Conservation (phyloP, 768 basidiomycete genomes). For the Suillus bovinus region DNA sequence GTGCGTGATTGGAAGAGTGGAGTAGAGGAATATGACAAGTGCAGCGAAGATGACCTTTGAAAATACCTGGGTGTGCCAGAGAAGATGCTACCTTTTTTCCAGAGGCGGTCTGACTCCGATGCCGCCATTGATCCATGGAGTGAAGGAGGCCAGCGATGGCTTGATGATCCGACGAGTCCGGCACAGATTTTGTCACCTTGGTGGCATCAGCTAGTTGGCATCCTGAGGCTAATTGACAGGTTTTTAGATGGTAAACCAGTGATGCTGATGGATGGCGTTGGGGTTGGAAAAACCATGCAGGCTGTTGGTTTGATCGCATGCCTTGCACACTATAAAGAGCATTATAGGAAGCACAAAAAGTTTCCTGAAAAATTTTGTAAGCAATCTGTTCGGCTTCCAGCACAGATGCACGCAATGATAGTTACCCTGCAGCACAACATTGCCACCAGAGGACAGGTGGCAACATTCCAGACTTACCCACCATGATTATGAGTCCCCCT, state of each 20-base stretch:
- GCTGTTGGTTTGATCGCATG: conserved; percentile 18
- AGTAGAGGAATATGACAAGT: not conserved
- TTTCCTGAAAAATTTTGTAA: not conserved
- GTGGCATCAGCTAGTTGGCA: conserved; percentile 25
- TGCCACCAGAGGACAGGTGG: not conserved
- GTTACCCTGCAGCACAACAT: not conserved
- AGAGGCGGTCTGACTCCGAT: conserved; percentile 1
- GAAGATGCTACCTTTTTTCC: conserved; percentile 10
- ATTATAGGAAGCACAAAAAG: not conserved
- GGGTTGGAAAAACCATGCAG: conserved; percentile 26
- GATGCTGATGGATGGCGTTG: conserved; percentile 26
- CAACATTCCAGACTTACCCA: not conserved
- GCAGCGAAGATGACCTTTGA: conserved; percentile 6
- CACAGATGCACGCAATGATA: not conserved
- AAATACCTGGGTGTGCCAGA: not conserved
- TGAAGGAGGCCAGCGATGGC: conserved; percentile 15
- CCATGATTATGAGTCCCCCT: not conserved
- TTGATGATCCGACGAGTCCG: not conserved
- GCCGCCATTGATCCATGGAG: conserved; percentile 12
- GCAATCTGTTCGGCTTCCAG: not conserved
- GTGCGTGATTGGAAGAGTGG: not conserved
- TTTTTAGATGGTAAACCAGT: conserved; percentile 6
- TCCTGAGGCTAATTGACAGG: conserved; percentile 19
- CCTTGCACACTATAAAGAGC: conserved; percentile 8
- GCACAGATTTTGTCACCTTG: conserved; percentile 1